Conservation (phyloP, 257 asterid genomes). For the Solanum sejunctum region DNA sequence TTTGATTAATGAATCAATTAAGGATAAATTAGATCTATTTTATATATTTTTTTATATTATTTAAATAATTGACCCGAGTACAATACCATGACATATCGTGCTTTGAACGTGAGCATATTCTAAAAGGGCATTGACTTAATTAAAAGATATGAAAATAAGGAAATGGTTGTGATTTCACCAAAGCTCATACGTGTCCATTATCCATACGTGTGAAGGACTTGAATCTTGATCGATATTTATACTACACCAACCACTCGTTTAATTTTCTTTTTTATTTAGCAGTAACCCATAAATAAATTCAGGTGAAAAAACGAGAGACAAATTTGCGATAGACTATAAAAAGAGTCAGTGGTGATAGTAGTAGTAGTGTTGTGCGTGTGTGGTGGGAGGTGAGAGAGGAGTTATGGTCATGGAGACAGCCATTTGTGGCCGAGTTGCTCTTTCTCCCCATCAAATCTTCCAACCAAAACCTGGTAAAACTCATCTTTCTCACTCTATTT, state of each 20-base stretch:
- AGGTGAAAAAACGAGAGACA: background rate
- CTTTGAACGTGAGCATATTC: background rate
- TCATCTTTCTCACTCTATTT: background rate
- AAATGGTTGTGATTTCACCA: background rate
- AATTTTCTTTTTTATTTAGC: background rate
- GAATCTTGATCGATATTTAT: background rate
- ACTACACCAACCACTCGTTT: background rate
- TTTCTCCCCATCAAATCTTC: conserved; percentile 46
- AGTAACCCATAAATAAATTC: background rate
- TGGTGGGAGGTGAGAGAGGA: background rate
- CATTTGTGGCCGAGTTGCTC: conserved; percentile 50
- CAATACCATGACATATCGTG: too few relatives aligned
- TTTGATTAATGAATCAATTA: too few relatives aligned
- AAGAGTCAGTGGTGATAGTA: background rate
- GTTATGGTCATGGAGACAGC: conserved; percentile 48
- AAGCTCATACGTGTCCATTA: background rate
- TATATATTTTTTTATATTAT: too few relatives aligned
- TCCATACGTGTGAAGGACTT: background rate
- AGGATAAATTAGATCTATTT: too few relatives aligned
- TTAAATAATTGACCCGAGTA: too few relatives aligned
- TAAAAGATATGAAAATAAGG: background rate
- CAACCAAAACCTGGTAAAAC: conserved; percentile 38
- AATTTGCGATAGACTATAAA: background rate
- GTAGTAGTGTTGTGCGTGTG: background rate
- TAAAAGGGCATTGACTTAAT: background rate